These are phyloP conservation scores for Brassica hybrid DNA, from an alignment of 441 rosid genomes.

Conservation along the genomic window DNA sequence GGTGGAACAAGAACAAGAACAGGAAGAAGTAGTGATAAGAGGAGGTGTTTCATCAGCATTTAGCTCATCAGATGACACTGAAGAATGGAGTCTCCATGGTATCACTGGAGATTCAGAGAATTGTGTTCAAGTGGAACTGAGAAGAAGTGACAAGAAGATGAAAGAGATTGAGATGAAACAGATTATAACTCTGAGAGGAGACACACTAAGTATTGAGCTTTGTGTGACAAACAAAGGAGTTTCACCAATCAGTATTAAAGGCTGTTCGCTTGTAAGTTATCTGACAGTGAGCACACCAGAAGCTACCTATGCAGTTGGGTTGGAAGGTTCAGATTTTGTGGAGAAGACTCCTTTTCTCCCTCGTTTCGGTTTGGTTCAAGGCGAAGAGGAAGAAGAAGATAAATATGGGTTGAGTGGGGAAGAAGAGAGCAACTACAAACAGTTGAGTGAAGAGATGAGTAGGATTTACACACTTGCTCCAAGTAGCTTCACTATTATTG, in stretches of 20 bases:
- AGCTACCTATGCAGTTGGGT: conserved; percentile 73
- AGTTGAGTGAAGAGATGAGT: conserved; percentile 72
- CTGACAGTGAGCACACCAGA: conserved; percentile 89
- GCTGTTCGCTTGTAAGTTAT: conserved; percentile 64
- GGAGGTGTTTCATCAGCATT: conserved; percentile 78
- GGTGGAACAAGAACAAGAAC: conserved; percentile 61
- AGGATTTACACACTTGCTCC: conserved; percentile 82
- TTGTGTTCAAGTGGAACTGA: conserved; percentile 51
- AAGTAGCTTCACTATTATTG: conserved; percentile 67
- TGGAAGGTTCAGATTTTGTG: conserved; percentile 69
- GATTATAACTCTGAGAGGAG: conserved; percentile 56
- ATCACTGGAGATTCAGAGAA: conserved; percentile 67
- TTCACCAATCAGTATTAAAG: conserved; percentile 50
- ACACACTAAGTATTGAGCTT: conserved; percentile 64
- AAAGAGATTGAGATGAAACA: conserved; percentile 60
- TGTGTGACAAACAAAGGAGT: conserved; percentile 52
- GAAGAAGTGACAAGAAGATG: conserved; percentile 51
- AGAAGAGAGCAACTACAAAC: conserved; percentile 73
- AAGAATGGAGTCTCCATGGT: conserved; percentile 56
- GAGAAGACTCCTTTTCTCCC: conserved; percentile 56
- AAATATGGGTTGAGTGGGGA: conserved; percentile 48
- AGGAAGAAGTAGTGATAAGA: conserved; percentile 51
- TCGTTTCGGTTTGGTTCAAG: conserved; percentile 26
- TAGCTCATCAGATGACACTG: conserved; percentile 45
- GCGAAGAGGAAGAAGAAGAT: conserved; percentile 29